phyloP scores from a whole-genome alignment of 2,329 filamentous ascomycete species.

The Penicillium brevicompactum region DNA sequence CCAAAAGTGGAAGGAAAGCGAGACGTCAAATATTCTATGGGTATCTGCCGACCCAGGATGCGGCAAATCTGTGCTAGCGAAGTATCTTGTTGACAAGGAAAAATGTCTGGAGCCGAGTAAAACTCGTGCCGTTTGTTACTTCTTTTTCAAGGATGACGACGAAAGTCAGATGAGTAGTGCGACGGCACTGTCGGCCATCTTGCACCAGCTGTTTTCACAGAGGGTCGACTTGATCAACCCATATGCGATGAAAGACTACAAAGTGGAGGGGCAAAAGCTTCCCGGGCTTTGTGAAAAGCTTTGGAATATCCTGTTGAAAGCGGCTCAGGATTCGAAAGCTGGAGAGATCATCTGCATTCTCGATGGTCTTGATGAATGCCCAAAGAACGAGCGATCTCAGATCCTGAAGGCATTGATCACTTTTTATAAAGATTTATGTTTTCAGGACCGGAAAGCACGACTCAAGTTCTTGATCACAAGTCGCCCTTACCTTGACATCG shows the following conservation, averaged over 20 bases:
- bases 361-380: constrained; percentile 8
- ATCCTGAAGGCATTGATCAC: background rate
- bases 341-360: background rate
- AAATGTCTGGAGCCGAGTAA: background rate
- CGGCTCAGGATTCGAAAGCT: background rate
- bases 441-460: background rate
- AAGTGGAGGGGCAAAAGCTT: background rate
- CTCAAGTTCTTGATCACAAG: background rate
- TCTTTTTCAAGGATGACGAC: constrained; percentile 10
- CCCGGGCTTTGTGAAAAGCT: background rate
- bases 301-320: background rate
- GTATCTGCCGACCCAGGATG: background rate
- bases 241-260: background rate
- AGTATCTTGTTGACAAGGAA: constrained; percentile 1
- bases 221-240: background rate
- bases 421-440: background rate
- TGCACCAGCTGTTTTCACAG: constrained; percentile 1
- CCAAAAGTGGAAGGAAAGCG: background rate
- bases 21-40: background rate
- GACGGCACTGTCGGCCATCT: background rate
- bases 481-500: background rate
- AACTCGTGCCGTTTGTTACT: background rate
- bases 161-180: background rate
- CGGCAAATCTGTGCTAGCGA: constrained; percentile 8
- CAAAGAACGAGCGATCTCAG: background rate